Base-by-base conservation (phyloP, 2,329 filamentous ascomycete genomes). In the Xylaria sp. region DNA sequence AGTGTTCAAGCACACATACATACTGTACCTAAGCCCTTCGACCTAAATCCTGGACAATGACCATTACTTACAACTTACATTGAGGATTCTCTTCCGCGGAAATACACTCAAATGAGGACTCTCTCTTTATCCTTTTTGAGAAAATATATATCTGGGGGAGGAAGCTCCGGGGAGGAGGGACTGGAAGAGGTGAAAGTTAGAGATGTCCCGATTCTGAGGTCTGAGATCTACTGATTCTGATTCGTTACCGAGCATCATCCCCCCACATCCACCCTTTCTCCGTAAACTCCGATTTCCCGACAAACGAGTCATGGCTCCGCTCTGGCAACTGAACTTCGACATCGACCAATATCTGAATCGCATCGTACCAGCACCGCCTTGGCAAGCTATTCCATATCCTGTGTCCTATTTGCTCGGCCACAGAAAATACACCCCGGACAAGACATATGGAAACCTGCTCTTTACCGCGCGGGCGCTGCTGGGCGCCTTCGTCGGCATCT, bases 301-400 rank as follows among this genome's bases (percentile, higher is more conserved):
- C 22, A 17, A 50, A 9, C 22, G 13, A 4, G 17, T 29, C 22
- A 68, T 69, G 69, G 49, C 67, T 58, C 58, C 70, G 31, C 55
- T 68, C 29, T 67, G 42, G 56, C 67, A 73, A 38, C 85, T 83
- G 80, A 83, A 90, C 74, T 88, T 96, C 79, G 88, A 96, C 79
- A 86, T 97, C 69, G 94, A 97, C 82, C 80, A 79, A n/a, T 88
- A 90, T 76, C 77, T 96, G 57, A 93, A 95, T 76, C 90, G 85
- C 2, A 83, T 88, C 67, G 75, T 96, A 27, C 91, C 91, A 9
- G 81, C 86, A 15, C 90, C 90, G 45, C 87, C 86, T 72, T 85
- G 92, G 76, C 80, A 85, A 31, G 80, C 82, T 50, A 75, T 97
- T 1, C 94, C 93, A 0, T 82, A 82, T 53, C 85, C 86, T 0